A percentile compares a stretch with the other conserved stretches of the same genome.
Evolutionary conservation across 2,329 filamentous ascomycete species (phyloP).

Genomic region (Saccharata proteae): DNA sequence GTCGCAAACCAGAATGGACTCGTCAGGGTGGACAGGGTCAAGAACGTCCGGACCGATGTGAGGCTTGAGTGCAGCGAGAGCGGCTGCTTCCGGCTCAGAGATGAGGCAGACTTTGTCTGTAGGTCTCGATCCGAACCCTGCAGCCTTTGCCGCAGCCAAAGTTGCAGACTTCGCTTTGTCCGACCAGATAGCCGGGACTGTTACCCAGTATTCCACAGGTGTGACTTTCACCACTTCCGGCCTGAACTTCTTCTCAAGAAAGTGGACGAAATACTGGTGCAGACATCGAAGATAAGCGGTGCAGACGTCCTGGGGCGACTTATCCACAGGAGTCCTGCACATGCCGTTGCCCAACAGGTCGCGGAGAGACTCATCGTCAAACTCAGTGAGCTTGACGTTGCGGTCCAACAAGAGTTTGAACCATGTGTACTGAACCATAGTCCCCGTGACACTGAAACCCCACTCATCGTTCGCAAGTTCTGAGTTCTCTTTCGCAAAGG

Average conservation of each 20-base stretch:
- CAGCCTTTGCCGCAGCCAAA: constrained; percentile 10
- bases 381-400: neutral
- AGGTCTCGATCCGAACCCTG: constrained; percentile 12
- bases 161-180: constrained; percentile 14
- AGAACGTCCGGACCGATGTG: neutral
- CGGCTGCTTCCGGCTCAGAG: constrained; percentile 15
- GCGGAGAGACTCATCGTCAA: constrained; percentile 10
- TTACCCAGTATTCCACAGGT: constrained; percentile 15
- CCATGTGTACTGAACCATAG: constrained; percentile 11
- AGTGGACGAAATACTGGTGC: neutral
- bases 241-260: constrained; percentile 2
- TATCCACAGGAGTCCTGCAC: constrained; percentile 7
- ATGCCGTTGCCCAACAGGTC: constrained; percentile 7
- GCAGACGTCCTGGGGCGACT: constrained; percentile 7
- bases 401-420: constrained; percentile 11
- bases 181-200: constrained; percentile 16
- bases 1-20: constrained; percentile 15
- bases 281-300: constrained; percentile 8
- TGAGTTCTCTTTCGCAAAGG: constrained; percentile 7
- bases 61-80: constrained; percentile 8
- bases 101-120: constrained; percentile 15
- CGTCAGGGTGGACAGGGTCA: constrained; percentile 3
- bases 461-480: constrained; percentile 1
- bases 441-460: constrained; percentile 8
- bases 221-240: constrained; percentile 1